Base-by-base conservation (phyloP, 257 asterid genomes). In the Solanum chiquidenum region DNA sequence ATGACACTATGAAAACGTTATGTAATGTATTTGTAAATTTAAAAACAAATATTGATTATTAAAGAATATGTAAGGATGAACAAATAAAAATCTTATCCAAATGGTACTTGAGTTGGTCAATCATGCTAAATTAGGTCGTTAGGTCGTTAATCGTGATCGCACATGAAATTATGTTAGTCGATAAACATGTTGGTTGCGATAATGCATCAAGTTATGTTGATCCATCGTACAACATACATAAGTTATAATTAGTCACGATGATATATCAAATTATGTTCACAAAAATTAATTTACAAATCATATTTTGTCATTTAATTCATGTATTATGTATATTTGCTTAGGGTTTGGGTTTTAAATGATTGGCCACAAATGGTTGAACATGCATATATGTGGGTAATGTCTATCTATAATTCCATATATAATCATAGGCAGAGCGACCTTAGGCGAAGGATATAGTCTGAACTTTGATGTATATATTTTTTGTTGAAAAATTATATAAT, bases 301-400 rank as follows among this genome's bases (percentile, higher is more conserved):
- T 35, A 74, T 37, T 38, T 38, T 75, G 33, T 12, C 83, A 73
- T 5, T 37, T 37, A 11, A 37, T 74, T 35, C 25, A 37, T 74
- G 31, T 21, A 20, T 34, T 44, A 35, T 74, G 8, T 75, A 23
- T 75, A 23, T 75, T 11, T 75, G 31, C 21, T 38, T 23, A 23
- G 23, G 11, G n/a, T 76, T 76, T 55, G 72, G 31, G 25, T 21
- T 58, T 34, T 73, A 88, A 29, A 69, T 16, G 31, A 88, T 25
- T 52, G 62, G 23, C 62, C 1, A 52, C 62, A 52, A 16, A 52
- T 52, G 62, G 62, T 52, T 52, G 0, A 52, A 52, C 62, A 52
- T 52, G 62, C 62, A 52, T 52, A 16, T 84, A 84, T 75, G 90
- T 89, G 92, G 62, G 76, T 55, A 25, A 69, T 90, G 87, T 84